These are phyloP conservation scores for Candida awuae DNA, from an alignment of 805 yeast species.

Conservation along the genomic window DNA sequence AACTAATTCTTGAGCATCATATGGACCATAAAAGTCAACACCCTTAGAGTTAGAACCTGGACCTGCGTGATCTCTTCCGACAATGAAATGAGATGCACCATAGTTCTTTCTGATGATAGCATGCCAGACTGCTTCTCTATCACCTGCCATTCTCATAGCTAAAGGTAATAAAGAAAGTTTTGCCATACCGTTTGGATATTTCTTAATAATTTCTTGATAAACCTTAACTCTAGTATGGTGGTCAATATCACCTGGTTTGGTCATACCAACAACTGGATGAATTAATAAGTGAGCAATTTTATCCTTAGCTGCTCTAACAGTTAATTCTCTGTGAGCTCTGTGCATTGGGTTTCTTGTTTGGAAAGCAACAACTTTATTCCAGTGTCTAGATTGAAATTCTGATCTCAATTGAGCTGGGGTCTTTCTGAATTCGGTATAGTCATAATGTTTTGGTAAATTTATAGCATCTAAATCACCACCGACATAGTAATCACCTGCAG, in stretches of 20 bases:
- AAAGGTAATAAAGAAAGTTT: constrained; percentile 79
- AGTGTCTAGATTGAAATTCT: constrained; percentile 72
- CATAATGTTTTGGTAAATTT: constrained; percentile 79
- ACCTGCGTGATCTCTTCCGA: constrained; percentile 98
- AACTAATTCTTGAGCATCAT: constrained; percentile 90
- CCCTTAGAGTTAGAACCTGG: constrained; percentile 87
- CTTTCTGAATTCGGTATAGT: constrained; percentile 77
- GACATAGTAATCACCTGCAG: constrained; percentile 74
- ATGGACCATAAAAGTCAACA: constrained; percentile 92
- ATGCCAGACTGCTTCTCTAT: constrained; percentile 97
- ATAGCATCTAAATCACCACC: constrained; percentile 88
- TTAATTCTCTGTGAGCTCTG: constrained; percentile 93
- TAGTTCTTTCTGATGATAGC: constrained; percentile 93
- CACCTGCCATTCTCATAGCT: constrained; percentile 99
- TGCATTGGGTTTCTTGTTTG: constrained; percentile 99
- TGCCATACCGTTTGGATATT: constrained; percentile 93
- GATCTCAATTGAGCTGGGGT: constrained; percentile 86
- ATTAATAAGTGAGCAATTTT: constrained; percentile 80
- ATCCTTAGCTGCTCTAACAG: constrained; percentile 94
- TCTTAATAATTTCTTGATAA: constrained; percentile 83
- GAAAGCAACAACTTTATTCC: constrained; percentile 91
- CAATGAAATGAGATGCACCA: constrained; percentile 95
- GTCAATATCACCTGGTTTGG: constrained; percentile 96
- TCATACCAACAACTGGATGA: constrained; percentile 95
- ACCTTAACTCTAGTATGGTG: constrained; percentile 97